These are phyloP conservation scores for Epichloe gansuensis DNA, from an alignment of 2,329 filamentous ascomycete genomes.

Conservation along the genomic window DNA sequence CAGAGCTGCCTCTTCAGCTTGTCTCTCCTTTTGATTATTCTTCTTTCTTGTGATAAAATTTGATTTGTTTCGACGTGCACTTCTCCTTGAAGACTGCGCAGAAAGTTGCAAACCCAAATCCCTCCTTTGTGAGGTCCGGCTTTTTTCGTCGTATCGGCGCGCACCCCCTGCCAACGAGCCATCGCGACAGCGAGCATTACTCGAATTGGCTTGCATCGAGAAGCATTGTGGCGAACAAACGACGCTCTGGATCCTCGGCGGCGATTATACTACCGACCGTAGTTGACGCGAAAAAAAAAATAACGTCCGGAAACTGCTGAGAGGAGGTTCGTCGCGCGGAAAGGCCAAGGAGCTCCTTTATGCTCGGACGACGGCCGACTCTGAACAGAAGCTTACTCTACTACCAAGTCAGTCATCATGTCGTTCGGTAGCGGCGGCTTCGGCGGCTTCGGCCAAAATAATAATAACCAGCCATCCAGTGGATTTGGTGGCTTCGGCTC, in stretches of 20 bases:
- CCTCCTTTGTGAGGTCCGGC: neutral
- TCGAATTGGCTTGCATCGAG: neutral
- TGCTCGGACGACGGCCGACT: neutral
- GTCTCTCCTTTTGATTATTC: neutral
- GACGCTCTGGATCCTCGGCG: neutral
- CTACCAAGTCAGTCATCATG: conserved; percentile 27
- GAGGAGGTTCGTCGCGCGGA: neutral
- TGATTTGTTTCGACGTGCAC: neutral
- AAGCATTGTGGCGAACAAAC: neutral
- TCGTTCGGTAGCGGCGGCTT: conserved; percentile 41
- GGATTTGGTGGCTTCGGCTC: conserved; percentile 47
- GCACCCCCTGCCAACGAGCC: conserved; percentile 1
- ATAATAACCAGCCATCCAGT: conserved; percentile 22
- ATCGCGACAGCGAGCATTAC: neutral
- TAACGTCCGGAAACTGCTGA: neutral
- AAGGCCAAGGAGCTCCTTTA: neutral
- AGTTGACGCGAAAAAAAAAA: neutral
- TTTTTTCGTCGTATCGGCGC: neutral
- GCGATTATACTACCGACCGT: neutral
- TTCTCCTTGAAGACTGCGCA: neutral
- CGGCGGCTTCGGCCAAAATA: conserved; percentile 46
- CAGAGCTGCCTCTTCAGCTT: conserved; percentile 9
- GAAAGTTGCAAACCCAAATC: neutral
- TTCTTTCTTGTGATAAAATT: conserved; percentile 7
- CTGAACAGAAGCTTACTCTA: neutral